These are phyloP conservation scores for Auxenochlorella protothecoides DNA, from an alignment of 139 green algal species.

Conservation along the genomic window DNA sequence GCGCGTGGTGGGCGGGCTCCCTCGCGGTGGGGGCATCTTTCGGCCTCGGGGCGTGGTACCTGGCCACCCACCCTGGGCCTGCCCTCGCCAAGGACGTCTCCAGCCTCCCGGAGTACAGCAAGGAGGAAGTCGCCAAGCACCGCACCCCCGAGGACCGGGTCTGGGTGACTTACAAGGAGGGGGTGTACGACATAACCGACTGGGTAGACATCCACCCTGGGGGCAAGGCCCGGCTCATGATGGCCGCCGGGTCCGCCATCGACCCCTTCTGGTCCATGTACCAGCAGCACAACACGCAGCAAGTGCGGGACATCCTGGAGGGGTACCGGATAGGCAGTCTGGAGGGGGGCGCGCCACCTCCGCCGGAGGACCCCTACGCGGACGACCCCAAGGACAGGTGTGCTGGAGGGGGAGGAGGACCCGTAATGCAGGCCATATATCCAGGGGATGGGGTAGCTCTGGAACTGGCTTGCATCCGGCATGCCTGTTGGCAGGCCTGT, in stretches of 20 bases:
- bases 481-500: no score
- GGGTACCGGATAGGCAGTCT: constrained; percentile 69
- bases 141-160: constrained; percentile 44
- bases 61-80: no score
- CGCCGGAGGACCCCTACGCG: constrained; percentile 52
- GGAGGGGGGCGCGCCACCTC: constrained; percentile 18
- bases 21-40: no score
- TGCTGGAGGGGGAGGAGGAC: not conserved
- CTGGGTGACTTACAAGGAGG: constrained; percentile 81
- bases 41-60: no score
- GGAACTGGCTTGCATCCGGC: no score
- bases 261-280: constrained; percentile 87
- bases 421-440: no score
- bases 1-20: no score
- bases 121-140: constrained; percentile 70
- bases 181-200: constrained; percentile 79
- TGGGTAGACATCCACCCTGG: constrained; percentile 47
- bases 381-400: constrained; percentile 48
- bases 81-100: no score
- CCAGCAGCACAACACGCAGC: constrained; percentile 62
- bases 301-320: constrained; percentile 54
- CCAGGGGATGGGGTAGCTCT: no score
- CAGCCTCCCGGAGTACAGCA: constrained; percentile 19
- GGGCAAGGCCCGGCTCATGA: constrained; percentile 57
- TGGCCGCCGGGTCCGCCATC: constrained; percentile 70